Base-by-base conservation (phyloP, 441 rosid species). In the Bruguiera hainesii region DNA sequence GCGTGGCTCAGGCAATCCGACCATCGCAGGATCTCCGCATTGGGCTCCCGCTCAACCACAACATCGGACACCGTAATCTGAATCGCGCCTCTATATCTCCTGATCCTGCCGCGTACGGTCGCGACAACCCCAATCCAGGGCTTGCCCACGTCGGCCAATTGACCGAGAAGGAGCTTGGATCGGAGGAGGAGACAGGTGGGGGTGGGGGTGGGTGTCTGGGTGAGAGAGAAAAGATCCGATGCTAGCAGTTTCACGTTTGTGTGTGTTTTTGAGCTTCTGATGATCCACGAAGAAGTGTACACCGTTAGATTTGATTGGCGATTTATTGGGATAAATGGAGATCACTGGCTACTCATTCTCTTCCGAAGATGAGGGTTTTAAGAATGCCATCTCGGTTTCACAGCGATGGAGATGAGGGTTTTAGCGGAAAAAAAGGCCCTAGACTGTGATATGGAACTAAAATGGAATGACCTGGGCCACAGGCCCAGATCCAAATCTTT, bases 1-100 rank as follows among this genome's bases (percentile, higher is more conserved):
- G 83, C 81, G 56, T 87, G 74, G 60, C 71, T 82, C 37, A 88
- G 8, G 67, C 97, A 89, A 42, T 86, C 86, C 78, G 89, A 69
- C 87, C 88, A 89, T 61, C 90, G 94, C 75, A 90, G 73, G 61
- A 86, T 80, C 82, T 95, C 88, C 15, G 72, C 79, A 71, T 91
- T 87, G 1, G 96, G 98, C 64, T 90, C 96, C 69, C 82, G 84
- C 86, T 92, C 95, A 7, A 73, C 66, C 30, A 80, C 86, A 56
- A 80, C 83, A 70, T 81, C 90, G 10, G 86, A 78, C 19, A 75
- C 93, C 2, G 91, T 86, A 63, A 89, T 76, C 89, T 87, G 97
- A 67, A 86, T 71, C 35, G 11, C 69, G 42, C 87, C 89, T 75
- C 90, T 74, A 68, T 82, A 85, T 55, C 71, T 71, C 19, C 80